Conservation (phyloP, 2,329 filamentous ascomycete genomes). For the Botryotinia convoluta region DNA sequence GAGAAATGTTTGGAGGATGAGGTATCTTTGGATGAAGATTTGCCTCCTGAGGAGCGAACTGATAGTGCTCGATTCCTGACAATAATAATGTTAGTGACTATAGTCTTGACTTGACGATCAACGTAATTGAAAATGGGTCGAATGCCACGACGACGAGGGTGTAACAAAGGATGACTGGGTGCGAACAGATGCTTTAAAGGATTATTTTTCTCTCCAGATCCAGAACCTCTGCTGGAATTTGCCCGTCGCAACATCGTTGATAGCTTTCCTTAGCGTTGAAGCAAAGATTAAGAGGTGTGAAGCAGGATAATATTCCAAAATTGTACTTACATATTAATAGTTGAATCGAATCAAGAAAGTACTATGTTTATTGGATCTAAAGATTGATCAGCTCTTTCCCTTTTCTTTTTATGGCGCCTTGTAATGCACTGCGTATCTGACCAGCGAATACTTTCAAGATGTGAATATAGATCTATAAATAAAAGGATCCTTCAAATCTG, state of each 20-base stretch:
- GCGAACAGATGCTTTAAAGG: constrained; percentile 19
- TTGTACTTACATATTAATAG: constrained; percentile 15
- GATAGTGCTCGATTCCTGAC: constrained; percentile 71
- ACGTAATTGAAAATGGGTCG: constrained; percentile 5
- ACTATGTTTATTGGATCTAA: neutral
- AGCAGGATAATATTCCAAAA: neutral
- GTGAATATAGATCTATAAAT: neutral
- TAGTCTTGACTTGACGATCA: neutral
- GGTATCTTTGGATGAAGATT: constrained; percentile 34
- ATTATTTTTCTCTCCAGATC: constrained; percentile 11
- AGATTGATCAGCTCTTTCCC: constrained; percentile 7
- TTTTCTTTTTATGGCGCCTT: neutral
- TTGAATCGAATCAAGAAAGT: neutral
- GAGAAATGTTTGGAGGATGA: constrained; percentile 65
- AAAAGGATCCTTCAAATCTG: neutral
- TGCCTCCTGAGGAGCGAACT: constrained; percentile 56
- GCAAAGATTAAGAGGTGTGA: neutral
- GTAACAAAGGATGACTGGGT: neutral
- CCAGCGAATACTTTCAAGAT: neutral
- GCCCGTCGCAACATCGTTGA: constrained; percentile 6
- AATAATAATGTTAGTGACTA: constrained; percentile 11
- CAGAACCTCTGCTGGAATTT: constrained; percentile 12
- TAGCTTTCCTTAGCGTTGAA: neutral
- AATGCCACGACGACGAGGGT: neutral
- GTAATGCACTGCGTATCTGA: neutral